phyloP scores from a whole-genome alignment of 2,329 filamentous ascomycete genomes.

The Alternaria arbusti region DNA sequence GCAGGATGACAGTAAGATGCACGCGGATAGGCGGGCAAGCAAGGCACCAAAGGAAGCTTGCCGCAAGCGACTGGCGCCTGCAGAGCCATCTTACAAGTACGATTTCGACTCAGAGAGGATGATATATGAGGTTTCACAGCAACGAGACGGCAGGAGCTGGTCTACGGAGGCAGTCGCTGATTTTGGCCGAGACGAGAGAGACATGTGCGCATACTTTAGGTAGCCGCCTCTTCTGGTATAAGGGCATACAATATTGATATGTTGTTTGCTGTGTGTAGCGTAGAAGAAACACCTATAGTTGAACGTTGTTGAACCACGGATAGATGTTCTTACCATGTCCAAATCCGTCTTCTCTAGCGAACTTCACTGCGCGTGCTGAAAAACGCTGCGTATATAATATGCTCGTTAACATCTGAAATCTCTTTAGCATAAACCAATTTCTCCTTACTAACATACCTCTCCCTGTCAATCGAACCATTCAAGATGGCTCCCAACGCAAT shows the following conservation, averaged over 20 bases:
- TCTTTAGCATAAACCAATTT: not conserved
- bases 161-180: not conserved
- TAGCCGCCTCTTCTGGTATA: not conserved
- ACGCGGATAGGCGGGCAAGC: not conserved
- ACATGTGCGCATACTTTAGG: not conserved
- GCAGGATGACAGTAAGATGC: not conserved
- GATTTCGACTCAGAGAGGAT: too few species aligned
- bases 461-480: not conserved
- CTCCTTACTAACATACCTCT: not conserved
- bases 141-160: not conserved
- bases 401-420: not conserved
- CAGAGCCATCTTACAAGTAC: not conserved
- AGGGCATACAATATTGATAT: not conserved
- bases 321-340: not conserved
- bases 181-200: not conserved
- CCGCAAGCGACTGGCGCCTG: not conserved
- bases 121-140: not conserved
- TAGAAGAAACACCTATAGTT: not conserved
- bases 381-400: not conserved
- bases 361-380: not conserved
- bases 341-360: fast-evolving
- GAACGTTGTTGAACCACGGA: not conserved
- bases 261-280: not conserved
- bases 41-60: not conserved
- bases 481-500: not conserved